Percentiles rank a stretch among this genome's conserved stretches.
phyloP scores from a whole-genome alignment of 495 filamentous ascomycete species.

The Echria macrotheca region DNA sequence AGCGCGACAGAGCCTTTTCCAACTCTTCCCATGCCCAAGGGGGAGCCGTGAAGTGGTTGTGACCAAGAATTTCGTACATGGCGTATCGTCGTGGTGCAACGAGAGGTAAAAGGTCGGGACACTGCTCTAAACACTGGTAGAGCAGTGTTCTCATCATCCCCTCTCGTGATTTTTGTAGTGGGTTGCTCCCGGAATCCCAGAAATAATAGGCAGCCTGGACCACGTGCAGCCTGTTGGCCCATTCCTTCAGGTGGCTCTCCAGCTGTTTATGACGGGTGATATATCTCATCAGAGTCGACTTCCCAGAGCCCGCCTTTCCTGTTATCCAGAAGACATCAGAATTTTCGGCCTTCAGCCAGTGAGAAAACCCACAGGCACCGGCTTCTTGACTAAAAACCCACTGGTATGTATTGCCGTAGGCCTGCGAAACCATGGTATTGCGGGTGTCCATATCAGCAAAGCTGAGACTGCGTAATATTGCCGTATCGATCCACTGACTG shows the following conservation, averaged over 20 bases:
- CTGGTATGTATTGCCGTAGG: not conserved
- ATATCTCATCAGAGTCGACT: constrained; percentile 7
- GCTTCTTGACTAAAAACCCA: not conserved
- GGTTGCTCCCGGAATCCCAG: not conserved
- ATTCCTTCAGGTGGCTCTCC: not conserved
- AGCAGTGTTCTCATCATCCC: constrained; percentile 3
- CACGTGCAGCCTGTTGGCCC: not conserved
- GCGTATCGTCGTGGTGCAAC: not conserved
- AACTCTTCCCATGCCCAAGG: not conserved
- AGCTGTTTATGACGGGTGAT: not conserved
- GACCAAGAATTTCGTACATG: not conserved
- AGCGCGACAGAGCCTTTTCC: not conserved
- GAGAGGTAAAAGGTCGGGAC: not conserved
- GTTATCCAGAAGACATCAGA: constrained; percentile 5
- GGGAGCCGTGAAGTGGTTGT: not conserved
- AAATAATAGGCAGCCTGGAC: not conserved
- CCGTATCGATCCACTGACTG: too few relatives aligned
- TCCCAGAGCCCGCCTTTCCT: constrained; percentile 8
- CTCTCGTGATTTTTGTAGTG: not conserved
- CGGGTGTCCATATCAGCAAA: too few relatives aligned
- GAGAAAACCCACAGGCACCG: not conserved
- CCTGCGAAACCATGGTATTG: too few relatives aligned
- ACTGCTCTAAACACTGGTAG: not conserved
- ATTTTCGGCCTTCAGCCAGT: not conserved
- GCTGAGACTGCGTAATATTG: too few relatives aligned